Evolutionary conservation across 192 early-diverging fungal species (phyloP).

Genomic region (Chytriomyces sp.): DNA sequence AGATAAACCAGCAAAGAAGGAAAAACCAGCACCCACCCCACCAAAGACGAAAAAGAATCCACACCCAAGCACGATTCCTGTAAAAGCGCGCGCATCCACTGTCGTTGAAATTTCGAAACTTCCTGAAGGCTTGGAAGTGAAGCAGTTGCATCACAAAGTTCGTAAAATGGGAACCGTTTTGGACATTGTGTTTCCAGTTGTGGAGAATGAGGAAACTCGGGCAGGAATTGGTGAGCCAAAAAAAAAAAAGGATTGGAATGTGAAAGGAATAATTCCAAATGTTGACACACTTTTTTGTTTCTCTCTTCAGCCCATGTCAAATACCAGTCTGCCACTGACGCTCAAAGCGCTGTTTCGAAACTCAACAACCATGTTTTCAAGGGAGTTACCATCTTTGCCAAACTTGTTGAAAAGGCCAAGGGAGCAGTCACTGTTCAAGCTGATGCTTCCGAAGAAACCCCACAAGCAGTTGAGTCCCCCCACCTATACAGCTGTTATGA

Average conservation of each 20-base stretch:
- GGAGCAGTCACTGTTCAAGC: background rate
- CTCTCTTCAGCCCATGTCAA: constrained; percentile 49
- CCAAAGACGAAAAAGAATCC: constrained; percentile 48
- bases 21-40: constrained; percentile 29
- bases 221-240: constrained; percentile 40
- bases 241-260: too few species aligned
- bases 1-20: background rate
- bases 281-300: too few species aligned
- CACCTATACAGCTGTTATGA: background rate
- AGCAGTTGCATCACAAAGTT: constrained; percentile 78
- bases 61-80: constrained; percentile 36
- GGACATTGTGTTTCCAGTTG: constrained; percentile 69
- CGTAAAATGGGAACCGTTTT: constrained; percentile 64
- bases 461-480: background rate
- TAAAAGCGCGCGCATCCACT: constrained; percentile 16
- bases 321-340: constrained; percentile 52
- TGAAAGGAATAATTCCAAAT: too few species aligned
- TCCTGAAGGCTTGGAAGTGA: constrained; percentile 66
- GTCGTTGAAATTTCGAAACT: constrained; percentile 63
- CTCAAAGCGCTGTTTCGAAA: constrained; percentile 60
- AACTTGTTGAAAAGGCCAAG: constrained; percentile 14
- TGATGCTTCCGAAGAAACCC: background rate
- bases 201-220: constrained; percentile 51
- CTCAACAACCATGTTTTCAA: constrained; percentile 81
- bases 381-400: constrained; percentile 56